Evolutionary conservation across 306 rosid genomes (phyloP).

Genomic region (Luffa acutangula): DNA sequence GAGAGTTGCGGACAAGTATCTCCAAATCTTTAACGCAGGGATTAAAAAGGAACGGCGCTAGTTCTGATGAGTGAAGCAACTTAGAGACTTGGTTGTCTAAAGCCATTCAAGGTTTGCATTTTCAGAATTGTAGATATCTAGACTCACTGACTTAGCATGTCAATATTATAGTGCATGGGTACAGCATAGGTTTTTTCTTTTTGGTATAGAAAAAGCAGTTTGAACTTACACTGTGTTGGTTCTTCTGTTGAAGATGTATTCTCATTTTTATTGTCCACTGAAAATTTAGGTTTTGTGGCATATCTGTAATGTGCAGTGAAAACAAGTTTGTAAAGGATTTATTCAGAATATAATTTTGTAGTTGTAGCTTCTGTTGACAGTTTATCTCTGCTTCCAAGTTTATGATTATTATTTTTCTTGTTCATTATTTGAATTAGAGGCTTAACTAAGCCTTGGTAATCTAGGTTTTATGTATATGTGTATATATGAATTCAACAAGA

Average conservation of each 20-base stretch:
- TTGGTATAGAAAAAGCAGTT: background rate
- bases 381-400: background rate
- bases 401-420: background rate
- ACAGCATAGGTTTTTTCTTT: background rate
- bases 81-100: background rate
- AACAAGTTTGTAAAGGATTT: background rate
- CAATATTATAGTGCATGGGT: background rate
- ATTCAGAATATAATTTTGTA: background rate
- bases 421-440: background rate
- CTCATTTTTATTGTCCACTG: background rate
- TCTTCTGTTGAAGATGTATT: background rate
- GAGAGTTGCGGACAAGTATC: constrained; percentile 8
- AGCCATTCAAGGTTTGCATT: background rate
- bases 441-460: background rate
- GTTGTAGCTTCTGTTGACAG: background rate
- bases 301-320: background rate
- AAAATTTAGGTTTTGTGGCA: background rate
- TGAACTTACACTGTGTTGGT: background rate
- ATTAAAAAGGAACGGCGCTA: background rate
- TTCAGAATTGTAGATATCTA: background rate
- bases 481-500: too few relatives aligned
- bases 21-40: constrained; percentile 1
- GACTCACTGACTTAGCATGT: background rate
- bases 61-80: background rate
- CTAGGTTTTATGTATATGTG: background rate